Evolutionary conservation across 108 stramenopile genomes (phyloP).

Genomic region (Cyclotella atomus): DNA sequence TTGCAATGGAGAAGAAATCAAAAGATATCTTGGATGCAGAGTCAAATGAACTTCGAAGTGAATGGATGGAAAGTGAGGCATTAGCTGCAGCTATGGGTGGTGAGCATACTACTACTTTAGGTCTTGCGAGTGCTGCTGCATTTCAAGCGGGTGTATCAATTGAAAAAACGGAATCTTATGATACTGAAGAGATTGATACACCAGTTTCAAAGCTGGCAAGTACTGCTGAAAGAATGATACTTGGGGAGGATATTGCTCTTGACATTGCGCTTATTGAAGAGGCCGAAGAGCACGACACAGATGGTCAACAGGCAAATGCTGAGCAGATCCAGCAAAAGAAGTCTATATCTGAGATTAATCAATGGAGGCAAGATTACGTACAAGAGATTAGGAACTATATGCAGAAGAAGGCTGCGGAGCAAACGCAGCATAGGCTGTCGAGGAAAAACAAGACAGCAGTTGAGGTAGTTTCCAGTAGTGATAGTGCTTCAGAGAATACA

Average conservation of each 20-base stretch:
- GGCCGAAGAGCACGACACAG: not conserved
- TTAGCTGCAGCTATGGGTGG: conserved; percentile 27
- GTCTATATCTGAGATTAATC: conserved; percentile 9
- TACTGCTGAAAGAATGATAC: conserved; percentile 14
- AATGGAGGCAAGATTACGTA: conserved; percentile 18
- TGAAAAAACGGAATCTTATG: conserved; percentile 1
- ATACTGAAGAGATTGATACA: not conserved
- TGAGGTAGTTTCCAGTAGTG: not conserved
- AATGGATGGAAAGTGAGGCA: conserved; percentile 43
- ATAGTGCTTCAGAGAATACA: not conserved
- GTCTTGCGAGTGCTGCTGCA: conserved; percentile 12
- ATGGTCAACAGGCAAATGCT: not conserved
- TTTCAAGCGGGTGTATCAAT: not conserved
- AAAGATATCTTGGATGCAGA: not conserved
- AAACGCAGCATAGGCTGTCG: conserved; percentile 24
- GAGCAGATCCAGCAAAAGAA: not conserved
- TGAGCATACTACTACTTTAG: conserved; percentile 17
- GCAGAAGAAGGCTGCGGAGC: conserved; percentile 25
- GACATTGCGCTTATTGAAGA: conserved; percentile 23
- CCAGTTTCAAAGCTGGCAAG: not conserved
- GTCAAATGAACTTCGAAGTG: not conserved
- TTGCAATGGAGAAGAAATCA: not conserved
- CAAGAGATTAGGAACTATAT: conserved; percentile 33
- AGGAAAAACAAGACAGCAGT: conserved; percentile 3
- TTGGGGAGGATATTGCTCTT: conserved; percentile 11